Base-by-base conservation (phyloP, 306 rosid species). In the Delonix regia region DNA sequence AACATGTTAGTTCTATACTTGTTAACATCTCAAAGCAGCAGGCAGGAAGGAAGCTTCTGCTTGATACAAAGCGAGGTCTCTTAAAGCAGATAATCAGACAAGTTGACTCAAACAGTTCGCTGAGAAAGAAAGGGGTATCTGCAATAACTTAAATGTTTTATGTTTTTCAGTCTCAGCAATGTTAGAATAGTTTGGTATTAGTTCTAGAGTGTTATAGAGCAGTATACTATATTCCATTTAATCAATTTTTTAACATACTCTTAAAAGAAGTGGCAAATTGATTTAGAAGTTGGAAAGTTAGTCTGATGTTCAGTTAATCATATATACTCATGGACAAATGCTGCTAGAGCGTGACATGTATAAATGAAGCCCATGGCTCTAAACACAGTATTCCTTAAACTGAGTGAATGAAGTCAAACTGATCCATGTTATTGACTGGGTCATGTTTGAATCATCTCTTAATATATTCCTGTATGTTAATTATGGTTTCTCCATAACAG, bases 71-170 rank as follows among this genome's bases (percentile, higher is more conserved):
- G 73, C 87, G 95, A 48, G 95, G 90, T 77, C 97, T 94, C 80
- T 75, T 94, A 45, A 94, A 88, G 91, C 95, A 89, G 85, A 94
- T 94, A 53, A 84, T 90, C 68, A 87, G 99, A 77, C 97, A 94
- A 83, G 92, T 84, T 47, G 97, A 94, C 81, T 92, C 99, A 28
- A 85, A 70, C 69, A 92, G 93, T 82, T 82, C 70, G n/a, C 72
- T 94, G 84, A 86, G 99, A 70, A 92, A 87, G 90, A 94, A 88
- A 85, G 99, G 99, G 93, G 99, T 94, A 92, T 80, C 97, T 78
- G 14, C 30, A 22, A 75, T 69, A 24, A 62, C 41, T 71, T 38
- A 57, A 74, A 42, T 24, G 53, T 49, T 62, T 69, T 9, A 25
- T 11, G 44, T 76, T 79, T 76, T 69, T 57, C 27, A 41, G 63